Evolutionary conservation across 805 yeast species (phyloP).

Genomic region (Lipomyces orientalis): DNA sequence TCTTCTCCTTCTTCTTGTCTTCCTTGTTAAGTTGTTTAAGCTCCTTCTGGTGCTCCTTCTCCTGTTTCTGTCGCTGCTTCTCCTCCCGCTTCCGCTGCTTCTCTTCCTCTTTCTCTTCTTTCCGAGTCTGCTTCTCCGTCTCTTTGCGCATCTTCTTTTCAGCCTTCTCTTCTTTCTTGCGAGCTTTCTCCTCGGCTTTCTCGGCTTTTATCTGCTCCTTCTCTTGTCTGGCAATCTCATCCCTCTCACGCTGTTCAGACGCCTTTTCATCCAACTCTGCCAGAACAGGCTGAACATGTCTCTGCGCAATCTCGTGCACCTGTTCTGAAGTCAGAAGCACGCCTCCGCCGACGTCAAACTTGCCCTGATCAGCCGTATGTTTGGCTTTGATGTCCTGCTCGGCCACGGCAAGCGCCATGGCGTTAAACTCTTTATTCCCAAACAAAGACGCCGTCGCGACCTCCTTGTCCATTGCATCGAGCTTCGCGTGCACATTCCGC

Average conservation of each 20-base stretch:
- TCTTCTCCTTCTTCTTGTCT: constrained; percentile 6
- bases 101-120: constrained; percentile 2
- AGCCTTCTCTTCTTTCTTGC: constrained; percentile 15
- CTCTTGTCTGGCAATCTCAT: constrained; percentile 36
- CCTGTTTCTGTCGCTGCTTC: not conserved
- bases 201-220: constrained; percentile 28
- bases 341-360: constrained; percentile 85
- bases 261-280: constrained; percentile 75
- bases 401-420: constrained; percentile 77
- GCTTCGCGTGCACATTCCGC: constrained; percentile 53
- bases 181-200: constrained; percentile 11
- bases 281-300: constrained; percentile 82
- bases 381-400: constrained; percentile 64
- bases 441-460: constrained; percentile 50
- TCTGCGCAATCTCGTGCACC: constrained; percentile 77
- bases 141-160: constrained; percentile 9
- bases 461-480: constrained; percentile 51
- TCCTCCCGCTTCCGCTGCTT: not conserved
- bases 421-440: constrained; percentile 63
- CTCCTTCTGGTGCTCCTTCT: constrained; percentile 7
- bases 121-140: not conserved
- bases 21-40: constrained; percentile 9
- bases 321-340: constrained; percentile 74
- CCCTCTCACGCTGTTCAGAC: constrained; percentile 60
- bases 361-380: constrained; percentile 57